phyloP scores from a whole-genome alignment of 176 grass and related monocot genomes.

The Luzula sylvatica region DNA sequence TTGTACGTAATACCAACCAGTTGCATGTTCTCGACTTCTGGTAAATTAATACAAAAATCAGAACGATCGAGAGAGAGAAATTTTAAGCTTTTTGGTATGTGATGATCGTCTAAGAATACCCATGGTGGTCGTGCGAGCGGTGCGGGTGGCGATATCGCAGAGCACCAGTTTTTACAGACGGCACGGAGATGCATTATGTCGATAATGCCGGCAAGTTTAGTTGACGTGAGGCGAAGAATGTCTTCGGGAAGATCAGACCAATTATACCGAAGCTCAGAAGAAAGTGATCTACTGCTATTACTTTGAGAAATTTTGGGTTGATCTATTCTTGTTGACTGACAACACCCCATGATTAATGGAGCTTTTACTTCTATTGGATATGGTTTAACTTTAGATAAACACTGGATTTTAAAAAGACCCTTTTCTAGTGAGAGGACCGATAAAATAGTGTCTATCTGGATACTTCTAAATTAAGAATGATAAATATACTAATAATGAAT shows the following conservation, averaged over 20 bases:
- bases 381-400: background rate
- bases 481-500: too few relatives aligned
- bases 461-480: too few relatives aligned
- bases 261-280: background rate
- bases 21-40: conserved; percentile 10
- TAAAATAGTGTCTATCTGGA: background rate
- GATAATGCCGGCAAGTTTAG: conserved; percentile 1
- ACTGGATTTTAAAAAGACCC: background rate
- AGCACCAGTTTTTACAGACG: conserved; percentile 7
- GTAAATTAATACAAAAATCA: background rate
- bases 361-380: conserved; percentile 11
- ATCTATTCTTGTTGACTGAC: background rate
- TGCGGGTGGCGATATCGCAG: background rate
- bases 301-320: background rate
- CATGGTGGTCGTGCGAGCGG: conserved; percentile 2
- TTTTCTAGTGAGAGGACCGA: background rate
- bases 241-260: conserved; percentile 14
- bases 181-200: background rate
- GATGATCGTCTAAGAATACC: conserved; percentile 10
- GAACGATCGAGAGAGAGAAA: conserved; percentile 1
- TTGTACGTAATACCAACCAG: conserved; percentile 4
- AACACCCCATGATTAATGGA: conserved; percentile 6
- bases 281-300: background rate
- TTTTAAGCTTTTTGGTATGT: conserved; percentile 10
- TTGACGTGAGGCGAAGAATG: conserved; percentile 7